phyloP scores from a whole-genome alignment of 305 asterid genomes.

The Fraxinus xanthoxyloides region DNA sequence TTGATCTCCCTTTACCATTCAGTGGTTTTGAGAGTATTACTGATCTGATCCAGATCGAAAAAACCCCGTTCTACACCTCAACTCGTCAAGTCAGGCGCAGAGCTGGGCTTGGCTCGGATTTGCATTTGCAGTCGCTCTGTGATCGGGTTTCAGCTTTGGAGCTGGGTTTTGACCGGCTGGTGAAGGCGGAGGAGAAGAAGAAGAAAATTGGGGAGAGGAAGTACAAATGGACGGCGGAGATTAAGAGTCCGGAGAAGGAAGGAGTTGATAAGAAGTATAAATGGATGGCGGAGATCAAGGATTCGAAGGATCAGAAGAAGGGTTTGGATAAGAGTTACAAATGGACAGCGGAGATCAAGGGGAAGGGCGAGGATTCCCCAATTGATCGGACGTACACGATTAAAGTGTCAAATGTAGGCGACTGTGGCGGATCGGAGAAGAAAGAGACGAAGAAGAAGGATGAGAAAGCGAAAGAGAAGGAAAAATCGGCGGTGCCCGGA shows the following conservation, averaged over 20 bases:
- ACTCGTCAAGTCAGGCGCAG: conserved; percentile 50
- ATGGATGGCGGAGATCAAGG: conserved; percentile 64
- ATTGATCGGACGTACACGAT: conserved; percentile 55
- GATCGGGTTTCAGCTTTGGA: conserved; percentile 77
- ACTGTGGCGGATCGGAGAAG: conserved; percentile 22
- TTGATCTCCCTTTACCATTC: conserved; percentile 22
- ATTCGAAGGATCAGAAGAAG: conserved; percentile 43
- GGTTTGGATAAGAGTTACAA: conserved; percentile 58
- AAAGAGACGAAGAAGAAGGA: conserved; percentile 33
- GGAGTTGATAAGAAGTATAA: conserved; percentile 59
- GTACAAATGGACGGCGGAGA: conserved; percentile 91
- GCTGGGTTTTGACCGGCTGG: conserved; percentile 44
- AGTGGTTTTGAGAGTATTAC: conserved; percentile 49
- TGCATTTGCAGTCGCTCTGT: conserved; percentile 43
- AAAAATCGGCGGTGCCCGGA: conserved; percentile 20
- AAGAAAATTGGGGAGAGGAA: conserved; percentile 58
- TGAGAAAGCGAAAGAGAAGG: conserved; percentile 38
- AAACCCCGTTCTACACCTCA: conserved; percentile 39
- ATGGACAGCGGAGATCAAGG: conserved; percentile 75
- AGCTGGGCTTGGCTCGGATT: conserved; percentile 31
- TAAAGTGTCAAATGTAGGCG: conserved; percentile 43
- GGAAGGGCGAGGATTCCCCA: conserved; percentile 43
- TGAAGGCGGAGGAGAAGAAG: conserved; percentile 32
- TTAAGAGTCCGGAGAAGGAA: conserved; percentile 53
- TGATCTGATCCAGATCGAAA: conserved; percentile 77